Evolutionary conservation across 805 yeast species (phyloP).

Genomic region (Nakazawaea holstii): DNA sequence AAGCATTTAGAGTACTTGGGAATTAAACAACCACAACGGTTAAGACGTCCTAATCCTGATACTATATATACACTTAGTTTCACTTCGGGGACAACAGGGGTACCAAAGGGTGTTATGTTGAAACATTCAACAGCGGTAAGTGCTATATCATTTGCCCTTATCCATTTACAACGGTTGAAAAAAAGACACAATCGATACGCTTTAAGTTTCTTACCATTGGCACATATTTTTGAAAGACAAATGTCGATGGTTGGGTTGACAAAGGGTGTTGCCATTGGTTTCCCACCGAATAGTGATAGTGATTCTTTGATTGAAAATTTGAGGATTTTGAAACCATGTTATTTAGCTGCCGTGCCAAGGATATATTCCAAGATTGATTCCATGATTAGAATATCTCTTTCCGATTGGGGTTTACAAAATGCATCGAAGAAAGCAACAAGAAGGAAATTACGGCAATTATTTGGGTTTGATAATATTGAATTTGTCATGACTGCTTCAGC

Average conservation of each 20-base stretch:
- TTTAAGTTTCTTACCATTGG: slow-evolving; percentile 14
- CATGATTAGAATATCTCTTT: slow-evolving; percentile 45
- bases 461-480: slow-evolving; percentile 41
- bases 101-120: slow-evolving; percentile 73
- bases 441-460: slow-evolving; percentile 31
- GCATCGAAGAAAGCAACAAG: slow-evolving; percentile 11
- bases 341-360: slow-evolving; percentile 60
- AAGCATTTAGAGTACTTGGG: slow-evolving; percentile 34
- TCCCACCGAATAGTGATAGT: slow-evolving; percentile 46
- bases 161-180: background rate
- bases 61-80: slow-evolving; percentile 35
- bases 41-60: slow-evolving; percentile 21
- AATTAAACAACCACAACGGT: slow-evolving; percentile 42
- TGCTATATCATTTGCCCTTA: slow-evolving; percentile 23
- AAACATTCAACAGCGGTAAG: slow-evolving; percentile 48
- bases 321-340: slow-evolving; percentile 45
- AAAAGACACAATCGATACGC: slow-evolving; percentile 4
- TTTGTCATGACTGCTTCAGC: slow-evolving; percentile 57
- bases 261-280: slow-evolving; percentile 31
- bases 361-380: slow-evolving; percentile 60
- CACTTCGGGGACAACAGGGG: slow-evolving; percentile 73
- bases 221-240: slow-evolving; percentile 15
- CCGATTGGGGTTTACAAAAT: slow-evolving; percentile 10
- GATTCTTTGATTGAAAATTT: slow-evolving; percentile 59
- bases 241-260: slow-evolving; percentile 12